Conservation (phyloP, 2,329 filamentous ascomycete genomes). For the Ampelomyces quisqualis region DNA sequence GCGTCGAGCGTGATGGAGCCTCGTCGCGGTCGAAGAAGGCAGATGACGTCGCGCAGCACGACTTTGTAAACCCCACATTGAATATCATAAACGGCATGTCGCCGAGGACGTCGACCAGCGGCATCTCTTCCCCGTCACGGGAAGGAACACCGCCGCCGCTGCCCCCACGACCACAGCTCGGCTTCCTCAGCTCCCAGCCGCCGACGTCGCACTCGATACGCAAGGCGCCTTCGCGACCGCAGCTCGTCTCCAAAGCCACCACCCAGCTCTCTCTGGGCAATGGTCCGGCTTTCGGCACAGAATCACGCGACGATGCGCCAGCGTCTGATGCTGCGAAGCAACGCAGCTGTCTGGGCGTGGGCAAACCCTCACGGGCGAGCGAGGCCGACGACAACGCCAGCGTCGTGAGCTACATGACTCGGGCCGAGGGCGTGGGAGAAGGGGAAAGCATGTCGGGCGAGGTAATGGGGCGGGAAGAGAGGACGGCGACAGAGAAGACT, state of each 20-base stretch:
- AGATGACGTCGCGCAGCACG: slow-evolving; percentile 29
- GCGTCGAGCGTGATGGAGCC: slow-evolving; percentile 25
- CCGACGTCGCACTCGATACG: slow-evolving; percentile 43
- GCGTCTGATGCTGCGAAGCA: slow-evolving; percentile 40
- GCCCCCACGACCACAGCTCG: slow-evolving; percentile 53
- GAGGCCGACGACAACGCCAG: slow-evolving; percentile 66
- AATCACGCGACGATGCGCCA: slow-evolving; percentile 28
- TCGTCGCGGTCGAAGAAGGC: slow-evolving; percentile 15
- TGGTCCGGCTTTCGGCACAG: slow-evolving; percentile 69
- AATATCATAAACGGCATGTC: slow-evolving; percentile 34
- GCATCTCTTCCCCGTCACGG: slow-evolving; percentile 29
- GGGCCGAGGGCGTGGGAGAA: slow-evolving; percentile 65
- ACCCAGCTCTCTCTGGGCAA: slow-evolving; percentile 82
- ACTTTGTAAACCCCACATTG: slow-evolving; percentile 39
- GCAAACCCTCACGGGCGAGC: slow-evolving; percentile 49
- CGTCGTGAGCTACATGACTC: slow-evolving; percentile 66
- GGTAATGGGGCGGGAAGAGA: slow-evolving; percentile 63
- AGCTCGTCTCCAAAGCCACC: slow-evolving; percentile 66
- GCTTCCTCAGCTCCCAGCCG: slow-evolving; percentile 36
- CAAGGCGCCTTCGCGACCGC: slow-evolving; percentile 46
- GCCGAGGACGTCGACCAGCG: slow-evolving; percentile 27
- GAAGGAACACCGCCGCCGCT: slow-evolving; percentile 57
- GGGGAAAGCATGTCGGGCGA: slow-evolving; percentile 80
- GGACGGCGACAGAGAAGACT: slow-evolving; percentile 61
- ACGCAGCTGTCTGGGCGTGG: slow-evolving; percentile 43